A percentile compares a stretch with the other conserved stretches of the same genome.
These are phyloP conservation scores for Pythium volutum DNA, from an alignment of 352 stramenopile genomes.

Conservation along the genomic window DNA sequence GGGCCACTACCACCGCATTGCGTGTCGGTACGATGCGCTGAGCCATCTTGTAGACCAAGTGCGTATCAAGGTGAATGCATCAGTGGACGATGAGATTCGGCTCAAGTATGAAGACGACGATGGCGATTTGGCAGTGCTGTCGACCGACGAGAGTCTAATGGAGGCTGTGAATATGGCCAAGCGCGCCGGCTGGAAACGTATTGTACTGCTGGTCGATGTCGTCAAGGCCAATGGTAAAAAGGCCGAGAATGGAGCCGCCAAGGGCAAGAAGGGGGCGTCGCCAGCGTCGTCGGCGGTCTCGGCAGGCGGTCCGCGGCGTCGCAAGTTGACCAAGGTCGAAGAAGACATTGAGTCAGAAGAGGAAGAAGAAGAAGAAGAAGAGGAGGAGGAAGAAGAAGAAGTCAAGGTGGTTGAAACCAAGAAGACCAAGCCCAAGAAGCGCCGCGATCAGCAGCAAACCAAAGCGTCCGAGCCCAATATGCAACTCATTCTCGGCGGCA, in stretches of 20 bases:
- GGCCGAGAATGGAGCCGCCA: slow-evolving; percentile 13
- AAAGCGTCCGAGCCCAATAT: slow-evolving; percentile 10
- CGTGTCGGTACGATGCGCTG: slow-evolving; percentile 76
- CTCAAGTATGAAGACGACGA: slow-evolving; percentile 90
- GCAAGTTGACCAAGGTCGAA: slow-evolving; percentile 78
- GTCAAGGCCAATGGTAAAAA: slow-evolving; percentile 40
- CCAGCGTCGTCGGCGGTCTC: slow-evolving; percentile 27
- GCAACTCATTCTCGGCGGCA: slow-evolving; percentile 21
- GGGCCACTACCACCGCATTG: slow-evolving; percentile 84
- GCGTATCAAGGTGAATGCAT: slow-evolving; percentile 74
- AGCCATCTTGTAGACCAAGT: slow-evolving; percentile 72
- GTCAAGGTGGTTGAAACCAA: slow-evolving; percentile 30
- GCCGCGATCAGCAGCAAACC: slow-evolving; percentile 3
- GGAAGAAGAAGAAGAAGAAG: slow-evolving; percentile 43
- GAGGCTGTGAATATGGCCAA: slow-evolving; percentile 87
- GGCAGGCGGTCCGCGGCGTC: slow-evolving; percentile 27
- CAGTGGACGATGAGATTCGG: slow-evolving; percentile 52
- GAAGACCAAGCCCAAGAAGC: slow-evolving; percentile 34
- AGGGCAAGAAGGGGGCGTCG: slow-evolving; percentile 17
- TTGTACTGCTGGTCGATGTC: slow-evolving; percentile 81
- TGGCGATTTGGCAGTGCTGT: slow-evolving; percentile 80
- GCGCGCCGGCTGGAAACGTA: slow-evolving; percentile 78
- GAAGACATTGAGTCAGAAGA: slow-evolving; percentile 56
- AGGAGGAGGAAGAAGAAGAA: slow-evolving; percentile 36
- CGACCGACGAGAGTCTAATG: slow-evolving; percentile 80